Base-by-base conservation (phyloP, 768 basidiomycete species). In the Cyclocybe cylindracea region DNA sequence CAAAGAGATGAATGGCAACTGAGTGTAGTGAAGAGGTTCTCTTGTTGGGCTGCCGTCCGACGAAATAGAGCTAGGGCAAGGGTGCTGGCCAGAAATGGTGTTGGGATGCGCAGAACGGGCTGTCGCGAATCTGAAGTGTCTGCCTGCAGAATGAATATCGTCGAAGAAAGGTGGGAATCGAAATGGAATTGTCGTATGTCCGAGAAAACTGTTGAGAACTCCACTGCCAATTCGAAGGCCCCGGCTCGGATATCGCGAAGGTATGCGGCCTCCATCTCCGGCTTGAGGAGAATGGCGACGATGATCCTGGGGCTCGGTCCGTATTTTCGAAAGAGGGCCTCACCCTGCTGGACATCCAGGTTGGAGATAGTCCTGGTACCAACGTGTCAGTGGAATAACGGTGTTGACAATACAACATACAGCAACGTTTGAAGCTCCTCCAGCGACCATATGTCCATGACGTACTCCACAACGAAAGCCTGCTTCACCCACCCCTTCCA, bases 401-500 rank as follows among this genome's bases (percentile, higher is more conserved):
- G 40, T 16, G 35, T 36, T 44, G 14, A 44, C 0, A 14, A 36
- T 34, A 50, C 42, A n/a, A 50, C 19, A 31, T 19, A 50, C 49
- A 50, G 49, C 49, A 32, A 45, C 44, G 35, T 38, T 38, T 7
- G 37, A 38, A 38, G 11, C 16, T 38, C 50, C 18, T 45, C 44
- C 2, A 36, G 42, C 7, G 5, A 2, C 50, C 50, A 51, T 37
- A 51, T 31, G 16, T 51, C 50, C 50, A 51, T 51, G 50, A 51
- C 19, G 39, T 46, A 45, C 44, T 33, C 46, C 10, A 44, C 7
- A 29, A 44, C 51, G 44, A 32, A n/a, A 53, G 39, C 34, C 33
- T 11, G 37, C 45, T 47, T 45, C 39, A 53, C 51, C 51, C 54
- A 55, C 24, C 13, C 32, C 34, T 42, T 51, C 54, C 49, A 51